Evolutionary conservation across 768 basidiomycete species (phyloP), one percentile per base, ranked within the genome.

Genomic region (Tylopilus sp.): DNA sequence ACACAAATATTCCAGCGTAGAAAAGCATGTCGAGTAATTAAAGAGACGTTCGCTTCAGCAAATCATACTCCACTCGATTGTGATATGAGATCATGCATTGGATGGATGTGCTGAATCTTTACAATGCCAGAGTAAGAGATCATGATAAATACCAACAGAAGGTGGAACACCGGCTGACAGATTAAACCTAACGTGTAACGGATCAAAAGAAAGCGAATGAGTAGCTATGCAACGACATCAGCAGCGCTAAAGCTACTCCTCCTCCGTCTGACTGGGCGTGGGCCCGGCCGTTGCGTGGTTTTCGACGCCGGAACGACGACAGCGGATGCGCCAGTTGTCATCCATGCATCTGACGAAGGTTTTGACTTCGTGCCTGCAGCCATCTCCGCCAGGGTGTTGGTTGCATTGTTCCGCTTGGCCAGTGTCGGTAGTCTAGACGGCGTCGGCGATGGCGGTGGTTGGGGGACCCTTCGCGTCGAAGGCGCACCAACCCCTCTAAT

Each of bases 191-290:
- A 38, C 15, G 26, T 39, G 48, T 25, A 35, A 46, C 36, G 56
- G 42, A 44, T 40, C 48, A 56, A 33, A 20, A 49, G 6, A 63
- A 57, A 58, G 41, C 55, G 56, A 56, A 18, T 51, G 56, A 31
- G 38, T 46, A 38, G 43, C 71, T 73, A 92, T 61, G 87, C 89
- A 53, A 91, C 81, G 20, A 92, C 85, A 66, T 93, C 91, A 4
- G 87, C 90, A 50, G 85, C 77, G 64, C 91, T 92, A 69, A 93
- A 93, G 61, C 91, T 93, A 64, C 91, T 92, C 52, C 91, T 76
- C 63, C 91, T 74, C 55, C 88, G 79, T 57, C 89, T 77, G 44
- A 90, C 80, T 39, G 75, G 85, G 47, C 91, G 77, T 54, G 91
- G 71, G 2, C 84, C 82, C 8, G 91, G 91, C 35, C 89, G 81